Percentiles rank a stretch among this genome's conserved stretches.
Evolutionary conservation across 2,329 filamentous ascomycete genomes (phyloP).

Genomic region (Diaporthe vexans): DNA sequence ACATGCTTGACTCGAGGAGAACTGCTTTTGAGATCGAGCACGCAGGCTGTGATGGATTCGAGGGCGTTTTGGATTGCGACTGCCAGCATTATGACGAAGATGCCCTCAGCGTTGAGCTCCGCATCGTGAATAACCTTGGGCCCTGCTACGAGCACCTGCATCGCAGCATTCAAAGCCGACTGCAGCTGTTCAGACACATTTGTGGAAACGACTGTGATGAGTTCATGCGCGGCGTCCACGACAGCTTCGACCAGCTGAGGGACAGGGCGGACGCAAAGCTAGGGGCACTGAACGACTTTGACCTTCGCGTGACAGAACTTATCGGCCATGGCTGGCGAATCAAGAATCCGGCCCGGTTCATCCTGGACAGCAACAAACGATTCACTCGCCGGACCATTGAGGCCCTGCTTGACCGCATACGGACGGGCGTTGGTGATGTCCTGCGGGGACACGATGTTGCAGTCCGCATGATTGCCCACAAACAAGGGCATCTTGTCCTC

Average conservation of each 20-base stretch:
- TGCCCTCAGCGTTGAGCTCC: conserved; percentile 61
- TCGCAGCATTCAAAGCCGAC: conserved; percentile 58
- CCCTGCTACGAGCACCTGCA: conserved; percentile 61
- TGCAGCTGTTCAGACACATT: conserved; percentile 60
- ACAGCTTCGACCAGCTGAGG: conserved; percentile 53
- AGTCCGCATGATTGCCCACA: conserved; percentile 63
- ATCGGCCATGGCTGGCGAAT: conserved; percentile 61
- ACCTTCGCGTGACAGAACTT: conserved; percentile 62
- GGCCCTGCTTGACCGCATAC: conserved; percentile 65
- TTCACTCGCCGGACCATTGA: conserved; percentile 61
- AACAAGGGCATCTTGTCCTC: conserved; percentile 67
- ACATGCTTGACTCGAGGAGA: conserved; percentile 56
- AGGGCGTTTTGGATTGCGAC: conserved; percentile 55
- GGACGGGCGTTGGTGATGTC: conserved; percentile 64
- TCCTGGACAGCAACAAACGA: conserved; percentile 57
- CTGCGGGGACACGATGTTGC: conserved; percentile 62
- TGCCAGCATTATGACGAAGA: conserved; percentile 59
- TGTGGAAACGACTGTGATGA: conserved; percentile 59
- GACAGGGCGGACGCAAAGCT: conserved; percentile 59
- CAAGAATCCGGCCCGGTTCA: conserved; percentile 61
- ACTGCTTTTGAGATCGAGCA: conserved; percentile 58
- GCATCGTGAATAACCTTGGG: conserved; percentile 64
- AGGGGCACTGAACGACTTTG: conserved; percentile 61
- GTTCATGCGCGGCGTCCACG: conserved; percentile 58
- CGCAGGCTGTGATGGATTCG: conserved; percentile 52